A percentile compares a stretch with the other conserved stretches of the same genome.
Evolutionary conservation across 768 basidiomycete genomes (phyloP).

Genomic region (Russula sp.): DNA sequence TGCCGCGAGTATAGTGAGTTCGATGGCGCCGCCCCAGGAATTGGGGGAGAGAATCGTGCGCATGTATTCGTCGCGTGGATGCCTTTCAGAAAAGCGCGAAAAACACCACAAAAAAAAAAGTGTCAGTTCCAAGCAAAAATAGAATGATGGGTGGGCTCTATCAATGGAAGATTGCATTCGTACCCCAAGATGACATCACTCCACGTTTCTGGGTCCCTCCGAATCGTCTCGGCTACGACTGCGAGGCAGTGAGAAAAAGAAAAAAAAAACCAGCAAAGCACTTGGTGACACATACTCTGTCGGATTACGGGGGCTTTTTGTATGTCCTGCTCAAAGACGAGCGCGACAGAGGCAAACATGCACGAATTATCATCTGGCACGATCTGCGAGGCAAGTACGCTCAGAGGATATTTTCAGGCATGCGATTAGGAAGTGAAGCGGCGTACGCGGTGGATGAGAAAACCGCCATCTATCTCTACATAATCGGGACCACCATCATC

Average conservation of each 20-base stretch:
- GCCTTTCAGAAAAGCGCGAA: conserved; percentile 31
- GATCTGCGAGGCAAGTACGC: conserved; percentile 36
- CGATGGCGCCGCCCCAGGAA: conserved; percentile 96
- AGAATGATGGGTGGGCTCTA: too few relatives aligned
- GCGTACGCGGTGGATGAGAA: conserved; percentile 65
- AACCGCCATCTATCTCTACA: conserved; percentile 55
- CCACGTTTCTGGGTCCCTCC: conserved; percentile 61
- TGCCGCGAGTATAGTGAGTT: conserved; percentile 75
- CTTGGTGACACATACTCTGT: conserved; percentile 47
- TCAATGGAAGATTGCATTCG: not conserved
- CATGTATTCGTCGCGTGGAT: conserved; percentile 63
- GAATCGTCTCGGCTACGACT: conserved; percentile 85
- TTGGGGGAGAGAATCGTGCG: conserved; percentile 68
- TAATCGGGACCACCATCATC: conserved; percentile 48
- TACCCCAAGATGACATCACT: conserved; percentile 86
- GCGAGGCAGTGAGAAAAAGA: not conserved
- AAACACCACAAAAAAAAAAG: not conserved
- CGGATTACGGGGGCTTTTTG: conserved; percentile 64
- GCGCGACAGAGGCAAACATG: conserved; percentile 79
- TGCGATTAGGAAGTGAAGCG: conserved; percentile 16
- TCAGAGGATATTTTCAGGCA: not conserved
- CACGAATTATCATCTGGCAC: conserved; percentile 99
- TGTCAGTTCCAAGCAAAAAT: too few relatives aligned
- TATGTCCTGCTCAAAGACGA: conserved; percentile 80
- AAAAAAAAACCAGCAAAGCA: too few relatives aligned